Conservation (phyloP, 1,284 basidiomycete species). For the Vanrija humicola region DNA sequence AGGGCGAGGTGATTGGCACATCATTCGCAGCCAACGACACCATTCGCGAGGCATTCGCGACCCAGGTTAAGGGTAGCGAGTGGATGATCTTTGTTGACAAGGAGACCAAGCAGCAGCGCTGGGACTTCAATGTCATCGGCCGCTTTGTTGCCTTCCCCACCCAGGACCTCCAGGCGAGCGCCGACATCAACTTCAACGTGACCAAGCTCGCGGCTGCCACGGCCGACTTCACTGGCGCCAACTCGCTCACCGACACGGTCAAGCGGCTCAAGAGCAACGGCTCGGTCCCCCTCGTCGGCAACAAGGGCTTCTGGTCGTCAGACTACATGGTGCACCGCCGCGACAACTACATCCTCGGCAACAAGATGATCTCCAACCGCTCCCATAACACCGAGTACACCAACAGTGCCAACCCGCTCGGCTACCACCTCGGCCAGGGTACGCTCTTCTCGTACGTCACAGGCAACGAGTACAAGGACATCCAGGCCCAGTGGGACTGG, state of each 20-base stretch:
- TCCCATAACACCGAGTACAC: slow-evolving; percentile 63
- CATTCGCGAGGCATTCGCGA: slow-evolving; percentile 53
- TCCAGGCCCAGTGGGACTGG: slow-evolving; percentile 67
- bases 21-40: slow-evolving; percentile 52
- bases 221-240: slow-evolving; percentile 43
- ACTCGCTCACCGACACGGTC: slow-evolving; percentile 51
- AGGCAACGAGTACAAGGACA: slow-evolving; percentile 66
- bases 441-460: slow-evolving; percentile 60
- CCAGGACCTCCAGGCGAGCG: slow-evolving; percentile 58
- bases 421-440: slow-evolving; percentile 66
- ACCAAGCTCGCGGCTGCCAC: slow-evolving; percentile 50
- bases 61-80: slow-evolving; percentile 54
- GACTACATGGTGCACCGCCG: slow-evolving; percentile 70
- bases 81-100: slow-evolving; percentile 67
- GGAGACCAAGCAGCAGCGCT: slow-evolving; percentile 52
- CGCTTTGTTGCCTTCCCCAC: slow-evolving; percentile 63
- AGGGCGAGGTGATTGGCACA: slow-evolving; percentile 54
- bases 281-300: slow-evolving; percentile 54
- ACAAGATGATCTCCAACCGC: slow-evolving; percentile 63
- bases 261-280: slow-evolving; percentile 46
- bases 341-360: slow-evolving; percentile 56
- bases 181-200: slow-evolving; percentile 58
- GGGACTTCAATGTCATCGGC: slow-evolving; percentile 53
- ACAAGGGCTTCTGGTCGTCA: slow-evolving; percentile 62
- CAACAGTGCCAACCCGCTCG: slow-evolving; percentile 58